Conservation (phyloP, 257 asterid species). For the Mitragyna speciosa region DNA sequence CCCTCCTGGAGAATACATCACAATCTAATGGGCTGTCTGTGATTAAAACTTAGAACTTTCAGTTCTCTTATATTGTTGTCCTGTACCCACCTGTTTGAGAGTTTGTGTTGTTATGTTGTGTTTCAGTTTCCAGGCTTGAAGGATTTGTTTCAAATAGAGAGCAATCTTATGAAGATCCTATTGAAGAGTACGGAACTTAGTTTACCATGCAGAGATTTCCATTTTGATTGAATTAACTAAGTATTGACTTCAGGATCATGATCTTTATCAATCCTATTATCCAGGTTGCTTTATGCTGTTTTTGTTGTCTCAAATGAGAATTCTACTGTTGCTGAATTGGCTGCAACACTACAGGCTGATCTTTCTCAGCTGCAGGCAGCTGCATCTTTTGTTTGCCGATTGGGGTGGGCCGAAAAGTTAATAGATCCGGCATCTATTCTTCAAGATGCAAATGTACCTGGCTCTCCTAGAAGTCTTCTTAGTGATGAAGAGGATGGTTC, state of each 20-base stretch:
- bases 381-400: conserved; percentile 97
- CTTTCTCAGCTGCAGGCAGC: conserved; percentile 97
- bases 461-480: conserved; percentile 68
- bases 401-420: conserved; percentile 97
- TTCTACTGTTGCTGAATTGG: conserved; percentile 95
- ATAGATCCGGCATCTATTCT: conserved; percentile 95
- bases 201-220: conserved; percentile 19
- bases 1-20: background rate
- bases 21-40: background rate
- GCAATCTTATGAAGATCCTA: conserved; percentile 98
- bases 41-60: background rate
- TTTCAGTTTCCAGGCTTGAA: conserved; percentile 99
- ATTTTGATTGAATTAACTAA: conserved; percentile 21
- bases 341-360: conserved; percentile 94
- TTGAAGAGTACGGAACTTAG: conserved; percentile 79
- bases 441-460: conserved; percentile 66
- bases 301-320: conserved; percentile 96
- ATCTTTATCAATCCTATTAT: conserved; percentile 23
- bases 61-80: background rate
- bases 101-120: conserved; percentile 29
- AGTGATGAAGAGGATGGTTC: conserved; percentile 77
- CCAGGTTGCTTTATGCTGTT: conserved; percentile 99
- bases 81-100: background rate
- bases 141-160: conserved; percentile 99
- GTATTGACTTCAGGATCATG: conserved; percentile 27